These are phyloP conservation scores for Boletus huronensis DNA, from an alignment of 768 basidiomycete genomes.

Conservation along the genomic window DNA sequence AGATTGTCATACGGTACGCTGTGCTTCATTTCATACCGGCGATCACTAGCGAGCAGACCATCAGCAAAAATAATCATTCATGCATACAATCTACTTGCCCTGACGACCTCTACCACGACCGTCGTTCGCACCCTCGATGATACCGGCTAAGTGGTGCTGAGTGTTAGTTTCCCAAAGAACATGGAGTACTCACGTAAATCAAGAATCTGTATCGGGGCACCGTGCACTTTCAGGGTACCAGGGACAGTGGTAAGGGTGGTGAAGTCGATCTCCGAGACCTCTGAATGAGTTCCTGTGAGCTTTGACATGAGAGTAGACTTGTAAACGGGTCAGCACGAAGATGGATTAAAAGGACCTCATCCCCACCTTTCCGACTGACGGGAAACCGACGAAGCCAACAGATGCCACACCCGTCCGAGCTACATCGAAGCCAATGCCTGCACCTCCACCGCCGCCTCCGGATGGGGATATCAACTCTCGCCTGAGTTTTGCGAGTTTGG, in stretches of 20 bases:
- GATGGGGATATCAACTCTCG: slow-evolving; percentile 86
- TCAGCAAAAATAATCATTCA: slow-evolving; percentile 22
- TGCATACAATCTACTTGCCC: slow-evolving; percentile 43
- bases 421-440: slow-evolving; percentile 94
- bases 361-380: slow-evolving; percentile 88
- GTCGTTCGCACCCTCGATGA: slow-evolving; percentile 97
- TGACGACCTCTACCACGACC: slow-evolving; percentile 96
- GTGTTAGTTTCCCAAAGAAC: neutral
- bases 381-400: slow-evolving; percentile 89
- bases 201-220: slow-evolving; percentile 92
- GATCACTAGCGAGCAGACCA: slow-evolving; percentile 46
- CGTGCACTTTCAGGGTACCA: slow-evolving; percentile 91
- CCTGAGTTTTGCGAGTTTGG: slow-evolving; percentile 95
- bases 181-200: slow-evolving; percentile 68
- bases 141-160: slow-evolving; percentile 63
- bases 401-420: slow-evolving; percentile 97
- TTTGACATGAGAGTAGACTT: slow-evolving; percentile 95
- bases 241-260: slow-evolving; percentile 95
- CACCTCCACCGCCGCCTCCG: slow-evolving; percentile 79
- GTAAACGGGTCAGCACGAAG: slow-evolving; percentile 1
- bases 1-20: slow-evolving; percentile 1
- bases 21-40: slow-evolving; percentile 52
- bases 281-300: slow-evolving; percentile 93
- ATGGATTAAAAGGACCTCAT: slow-evolving; percentile 3
- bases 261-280: slow-evolving; percentile 95